Conservation (phyloP, 1,284 basidiomycete species). For the Apiotrichum siamense region DNA sequence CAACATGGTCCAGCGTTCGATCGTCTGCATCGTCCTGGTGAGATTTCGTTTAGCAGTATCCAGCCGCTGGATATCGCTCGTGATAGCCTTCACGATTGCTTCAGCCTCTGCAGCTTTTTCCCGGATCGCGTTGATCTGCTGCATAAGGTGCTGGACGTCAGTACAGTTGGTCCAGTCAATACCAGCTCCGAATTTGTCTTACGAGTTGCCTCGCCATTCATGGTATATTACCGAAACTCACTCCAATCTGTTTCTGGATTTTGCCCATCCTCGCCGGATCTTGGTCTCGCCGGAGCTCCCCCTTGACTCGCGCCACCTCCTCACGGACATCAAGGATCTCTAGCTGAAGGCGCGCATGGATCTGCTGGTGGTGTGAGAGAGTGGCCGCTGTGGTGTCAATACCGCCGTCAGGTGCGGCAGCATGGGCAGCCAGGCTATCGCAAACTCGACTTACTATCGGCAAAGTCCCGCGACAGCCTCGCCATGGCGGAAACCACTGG, state of each 20-base stretch:
- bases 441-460: constrained; percentile 17
- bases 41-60: constrained; percentile 94
- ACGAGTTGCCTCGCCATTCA: not conserved
- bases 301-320: constrained; percentile 66
- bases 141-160: constrained; percentile 67
- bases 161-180: not conserved
- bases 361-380: constrained; percentile 34
- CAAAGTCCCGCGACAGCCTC: constrained; percentile 13
- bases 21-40: constrained; percentile 76
- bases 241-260: constrained; percentile 89
- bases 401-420: too few relatives aligned
- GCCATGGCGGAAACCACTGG: constrained; percentile 10
- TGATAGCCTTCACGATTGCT: constrained; percentile 89
- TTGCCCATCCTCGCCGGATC: constrained; percentile 76
- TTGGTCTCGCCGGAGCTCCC: constrained; percentile 65
- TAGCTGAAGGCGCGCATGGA: constrained; percentile 37
- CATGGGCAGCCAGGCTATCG: too few relatives aligned
- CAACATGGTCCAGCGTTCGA: constrained; percentile 90
- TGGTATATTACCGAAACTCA: too few relatives aligned
- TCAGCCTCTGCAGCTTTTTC: constrained; percentile 95
- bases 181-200: not conserved
- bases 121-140: constrained; percentile 87
- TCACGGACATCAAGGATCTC: constrained; percentile 44
- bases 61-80: constrained; percentile 90
- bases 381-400: constrained; percentile 24